These are phyloP conservation scores for Trametes cinnabarina DNA, from an alignment of 768 basidiomycete genomes.

Conservation along the genomic window DNA sequence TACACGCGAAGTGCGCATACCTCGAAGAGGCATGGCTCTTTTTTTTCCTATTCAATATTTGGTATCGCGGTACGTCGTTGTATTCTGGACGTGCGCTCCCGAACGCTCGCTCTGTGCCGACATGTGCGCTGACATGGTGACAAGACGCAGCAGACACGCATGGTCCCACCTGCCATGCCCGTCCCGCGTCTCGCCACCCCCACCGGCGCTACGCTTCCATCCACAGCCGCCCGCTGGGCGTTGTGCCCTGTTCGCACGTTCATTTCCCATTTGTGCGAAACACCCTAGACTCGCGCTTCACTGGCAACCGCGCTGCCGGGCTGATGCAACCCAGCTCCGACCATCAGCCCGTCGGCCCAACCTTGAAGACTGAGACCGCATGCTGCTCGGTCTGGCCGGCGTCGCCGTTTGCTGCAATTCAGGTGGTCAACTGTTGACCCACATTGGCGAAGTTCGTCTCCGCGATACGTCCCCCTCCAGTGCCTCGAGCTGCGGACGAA, in stretches of 20 bases:
- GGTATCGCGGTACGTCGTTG: background rate
- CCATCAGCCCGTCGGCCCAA: background rate
- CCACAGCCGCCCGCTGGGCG: background rate
- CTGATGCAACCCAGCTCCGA: background rate
- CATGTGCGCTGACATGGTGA: constrained; percentile 2
- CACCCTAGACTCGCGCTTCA: background rate
- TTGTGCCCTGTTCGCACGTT: constrained; percentile 13
- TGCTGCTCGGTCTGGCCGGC: background rate
- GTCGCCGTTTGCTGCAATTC: background rate
- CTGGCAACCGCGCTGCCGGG: background rate
- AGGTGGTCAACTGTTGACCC: background rate
- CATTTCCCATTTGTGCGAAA: constrained; percentile 7
- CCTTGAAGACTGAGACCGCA: background rate
- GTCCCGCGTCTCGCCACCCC: background rate
- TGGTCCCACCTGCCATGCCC: background rate
- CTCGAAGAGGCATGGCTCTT: background rate
- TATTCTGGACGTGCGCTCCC: background rate
- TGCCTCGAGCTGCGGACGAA: background rate
- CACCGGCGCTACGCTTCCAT: background rate
- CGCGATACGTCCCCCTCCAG: background rate
- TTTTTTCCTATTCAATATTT: background rate
- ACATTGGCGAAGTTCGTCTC: background rate
- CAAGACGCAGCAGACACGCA: constrained; percentile 5
- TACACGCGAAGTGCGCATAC: background rate
- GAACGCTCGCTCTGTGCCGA: background rate